Evolutionary conservation across 1,284 basidiomycete species (phyloP).

Genomic region (Ceratobasidium sp.): DNA sequence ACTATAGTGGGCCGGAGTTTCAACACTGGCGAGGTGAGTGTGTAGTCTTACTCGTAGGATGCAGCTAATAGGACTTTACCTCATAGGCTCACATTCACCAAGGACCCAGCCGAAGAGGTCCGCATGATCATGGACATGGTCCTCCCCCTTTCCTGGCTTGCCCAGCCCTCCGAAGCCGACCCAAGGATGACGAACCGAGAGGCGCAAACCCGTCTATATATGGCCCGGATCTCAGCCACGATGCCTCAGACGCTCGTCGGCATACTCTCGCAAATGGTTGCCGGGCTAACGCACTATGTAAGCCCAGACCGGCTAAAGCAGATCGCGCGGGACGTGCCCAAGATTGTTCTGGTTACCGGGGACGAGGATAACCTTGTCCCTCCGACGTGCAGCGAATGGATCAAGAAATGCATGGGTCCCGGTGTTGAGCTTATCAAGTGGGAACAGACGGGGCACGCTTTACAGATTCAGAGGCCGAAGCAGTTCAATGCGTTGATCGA

Average conservation of each 20-base stretch:
- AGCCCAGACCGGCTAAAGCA: constrained; percentile 65
- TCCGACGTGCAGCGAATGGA: constrained; percentile 67
- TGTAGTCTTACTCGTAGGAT: background rate
- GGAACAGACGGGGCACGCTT: constrained; percentile 75
- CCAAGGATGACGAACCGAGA: constrained; percentile 73
- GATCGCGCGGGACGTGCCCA: constrained; percentile 71
- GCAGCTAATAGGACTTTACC: constrained; percentile 2
- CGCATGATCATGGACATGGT: constrained; percentile 71
- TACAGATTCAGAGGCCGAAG: constrained; percentile 68
- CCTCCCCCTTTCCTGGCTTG: constrained; percentile 72
- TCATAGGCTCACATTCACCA: constrained; percentile 62
- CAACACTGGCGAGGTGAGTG: constrained; percentile 57
- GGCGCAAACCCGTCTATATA: constrained; percentile 66
- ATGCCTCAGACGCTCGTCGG: constrained; percentile 74
- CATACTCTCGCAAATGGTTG: constrained; percentile 79
- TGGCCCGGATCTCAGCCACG: constrained; percentile 68
- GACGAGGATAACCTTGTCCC: constrained; percentile 79
- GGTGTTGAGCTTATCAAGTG: constrained; percentile 77
- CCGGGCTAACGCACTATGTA: constrained; percentile 78
- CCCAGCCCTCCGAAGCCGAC: constrained; percentile 66
- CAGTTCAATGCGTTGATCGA: constrained; percentile 73
- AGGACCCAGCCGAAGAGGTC: constrained; percentile 66
- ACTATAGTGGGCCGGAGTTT: constrained; percentile 63
- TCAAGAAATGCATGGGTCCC: constrained; percentile 72
- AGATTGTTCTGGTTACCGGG: constrained; percentile 79